Base-by-base conservation (phyloP, 2,329 filamentous ascomycete genomes). In the Calonectria pseudoturangicola region DNA sequence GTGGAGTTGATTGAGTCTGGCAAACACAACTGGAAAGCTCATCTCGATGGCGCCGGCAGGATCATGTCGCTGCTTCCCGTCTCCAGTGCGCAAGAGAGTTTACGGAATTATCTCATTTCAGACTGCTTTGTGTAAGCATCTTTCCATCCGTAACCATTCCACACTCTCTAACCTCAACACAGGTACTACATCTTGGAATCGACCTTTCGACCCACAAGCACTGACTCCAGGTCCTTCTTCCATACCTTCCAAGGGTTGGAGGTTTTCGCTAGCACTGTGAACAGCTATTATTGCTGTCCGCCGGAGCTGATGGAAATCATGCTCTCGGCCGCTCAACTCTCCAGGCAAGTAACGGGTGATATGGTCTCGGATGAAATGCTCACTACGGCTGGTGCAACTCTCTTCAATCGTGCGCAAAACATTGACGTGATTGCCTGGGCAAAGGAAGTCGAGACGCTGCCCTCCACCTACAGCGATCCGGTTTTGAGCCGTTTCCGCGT, bases 1-100 rank as follows among this genome's bases (percentile, higher is more conserved):
- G 82, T 89, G 63, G 86, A 89, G 79, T 81, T 89, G 60, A 87
- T 89, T 64, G 87, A 88, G 79, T 87, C 86, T 16, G 86, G 87
- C 1, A 86, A 84, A 75, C 83, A 87, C 45, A 85, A 85, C 15
- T 88, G 87, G 87, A 85, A 84, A 58, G 83, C 84, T 16, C 87
- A 89, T 70, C 82, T 89, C 27, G 83, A 88, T 64, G 87, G 86
- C 2, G 87, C 87, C 2, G 84, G 83, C 4, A 81, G 81, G 28
- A 85, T 89, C 51, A 86, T 88, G 81, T 77, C 85, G 13, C 76
- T 88, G 4, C 81, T 83, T 30, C 82, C 83, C 7, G 77, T 77
- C 5, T 76, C 80, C 16, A 77, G 80, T 7, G 76, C 82, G 5
- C 81, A 86, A 54, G 81, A 82, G 58, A 79, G 82, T 0, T 73